A percentile compares a stretch with the other conserved stretches of the same genome.
These are phyloP conservation scores for Eucommia ulmoides DNA, from an alignment of 257 asterid species.

Conservation along the genomic window DNA sequence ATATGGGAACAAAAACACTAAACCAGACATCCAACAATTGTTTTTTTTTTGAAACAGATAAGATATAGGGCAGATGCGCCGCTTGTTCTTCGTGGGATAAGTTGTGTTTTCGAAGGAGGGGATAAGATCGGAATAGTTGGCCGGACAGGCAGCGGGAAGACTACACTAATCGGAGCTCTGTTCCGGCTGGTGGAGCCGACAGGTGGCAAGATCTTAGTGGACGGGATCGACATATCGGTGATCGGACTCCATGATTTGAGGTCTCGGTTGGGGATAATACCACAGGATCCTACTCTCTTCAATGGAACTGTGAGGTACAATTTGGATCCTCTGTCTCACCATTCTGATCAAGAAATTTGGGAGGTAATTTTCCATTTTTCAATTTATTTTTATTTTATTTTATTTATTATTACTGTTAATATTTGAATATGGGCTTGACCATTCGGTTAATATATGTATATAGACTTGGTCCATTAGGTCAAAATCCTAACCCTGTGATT, in stretches of 20 bases:
- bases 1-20: background rate
- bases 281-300: constrained; percentile 98
- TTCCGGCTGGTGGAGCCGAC: constrained; percentile 86
- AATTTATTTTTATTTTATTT: too few species aligned
- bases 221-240: constrained; percentile 60
- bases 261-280: constrained; percentile 82
- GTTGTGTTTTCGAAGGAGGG: constrained; percentile 82
- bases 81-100: constrained; percentile 72
- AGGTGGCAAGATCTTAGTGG: constrained; percentile 81
- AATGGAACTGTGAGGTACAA: constrained; percentile 84
- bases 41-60: constrained; percentile 36
- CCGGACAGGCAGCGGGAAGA: constrained; percentile 96
- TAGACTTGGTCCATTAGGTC: too few species aligned
- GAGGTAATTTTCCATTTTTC: constrained; percentile 37
- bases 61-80: constrained; percentile 71
- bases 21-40: too few species aligned
- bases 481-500: too few species aligned
- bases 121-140: constrained; percentile 88
- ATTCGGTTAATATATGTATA: too few species aligned
- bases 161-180: constrained; percentile 82
- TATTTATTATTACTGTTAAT: too few species aligned
- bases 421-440: too few species aligned
- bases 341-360: constrained; percentile 69
- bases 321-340: constrained; percentile 73
- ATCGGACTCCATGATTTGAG: constrained; percentile 92